Evolutionary conservation across 768 basidiomycete species (phyloP), one percentile per base, ranked within the genome.

Genomic region (Melanogaster broomeanus): DNA sequence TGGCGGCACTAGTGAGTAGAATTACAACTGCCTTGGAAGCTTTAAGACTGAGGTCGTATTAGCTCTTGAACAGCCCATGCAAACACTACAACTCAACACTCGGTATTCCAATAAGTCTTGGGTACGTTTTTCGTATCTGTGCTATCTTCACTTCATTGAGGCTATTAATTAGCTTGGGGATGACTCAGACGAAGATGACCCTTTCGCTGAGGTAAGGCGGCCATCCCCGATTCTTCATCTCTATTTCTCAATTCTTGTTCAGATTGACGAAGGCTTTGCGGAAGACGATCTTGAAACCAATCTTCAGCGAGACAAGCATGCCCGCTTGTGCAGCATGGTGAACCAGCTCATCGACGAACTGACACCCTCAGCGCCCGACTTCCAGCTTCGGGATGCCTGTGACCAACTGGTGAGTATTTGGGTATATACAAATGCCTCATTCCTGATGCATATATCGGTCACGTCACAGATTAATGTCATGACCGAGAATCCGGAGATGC

Each of bases 261-360:
- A 88, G 90, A 95, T 96, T 52, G 93, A 97, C 61, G 94, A 95
- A 74, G 90, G 88, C 7, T 95, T 93, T 59, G 87, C 84, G 2
- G 92, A 95, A 58, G 90, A 93, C 55, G 94, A 96, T 63, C 76
- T 97, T 2, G 94, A 97, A 61, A 82, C 93, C 1, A 96, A 96
- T 60, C 76, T 98, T 18, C 84, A 92, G 55, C 83, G 97, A 27
- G 97, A 99, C 73, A 96, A 97, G 74, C 79, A 92, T 58, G 95
- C 97, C 2, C 81, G 93, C 19, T 73, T 98, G 33, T 92, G 84
- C 63, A 87, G 82, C 47, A 79, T 79, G 34, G 88, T 97, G 48
- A 90, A 84, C 56, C 85, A 88, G 55, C 79, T 95, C 51, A 87
- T 98, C 33, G 96, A 97, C 57, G 82, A 89, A 61, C 82, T 98